Percentiles rank a stretch among this genome's conserved stretches.
Conservation (phyloP, 1,284 basidiomycete genomes). For the Peniophora sp. region DNA sequence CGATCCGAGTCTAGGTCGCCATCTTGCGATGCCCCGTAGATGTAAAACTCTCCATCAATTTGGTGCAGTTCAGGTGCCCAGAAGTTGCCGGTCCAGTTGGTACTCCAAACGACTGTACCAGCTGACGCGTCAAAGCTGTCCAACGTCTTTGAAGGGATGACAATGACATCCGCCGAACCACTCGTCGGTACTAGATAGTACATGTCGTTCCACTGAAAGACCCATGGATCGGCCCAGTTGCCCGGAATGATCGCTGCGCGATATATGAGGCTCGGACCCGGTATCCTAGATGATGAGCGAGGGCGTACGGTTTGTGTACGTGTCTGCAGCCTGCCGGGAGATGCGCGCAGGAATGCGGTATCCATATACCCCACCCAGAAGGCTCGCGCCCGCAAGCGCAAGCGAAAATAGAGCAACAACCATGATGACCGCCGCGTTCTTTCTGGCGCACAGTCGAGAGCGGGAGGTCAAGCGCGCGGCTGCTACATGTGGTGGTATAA, state of each 20-base stretch:
- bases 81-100: not conserved
- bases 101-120: not conserved
- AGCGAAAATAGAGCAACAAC: too few relatives aligned
- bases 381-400: not conserved
- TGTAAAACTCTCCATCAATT: not conserved
- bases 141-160: not conserved
- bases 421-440: too few relatives aligned
- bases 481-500: too few relatives aligned
- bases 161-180: not conserved
- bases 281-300: not conserved
- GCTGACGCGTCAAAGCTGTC: not conserved
- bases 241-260: not conserved
- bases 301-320: not conserved
- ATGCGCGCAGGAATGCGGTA: not conserved
- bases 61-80: not conserved
- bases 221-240: not conserved
- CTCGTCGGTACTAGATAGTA: not conserved
- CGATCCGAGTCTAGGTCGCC: not conserved
- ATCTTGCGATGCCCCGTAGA: not conserved
- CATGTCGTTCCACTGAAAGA: not conserved
- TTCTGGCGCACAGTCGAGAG: too few relatives aligned
- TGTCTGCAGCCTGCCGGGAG: not conserved
- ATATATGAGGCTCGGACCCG: not conserved
- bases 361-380: not conserved
- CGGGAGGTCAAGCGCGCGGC: too few relatives aligned